Base-by-base conservation (phyloP, 2,329 filamentous ascomycete species). In the Hypoxylon sp. region DNA sequence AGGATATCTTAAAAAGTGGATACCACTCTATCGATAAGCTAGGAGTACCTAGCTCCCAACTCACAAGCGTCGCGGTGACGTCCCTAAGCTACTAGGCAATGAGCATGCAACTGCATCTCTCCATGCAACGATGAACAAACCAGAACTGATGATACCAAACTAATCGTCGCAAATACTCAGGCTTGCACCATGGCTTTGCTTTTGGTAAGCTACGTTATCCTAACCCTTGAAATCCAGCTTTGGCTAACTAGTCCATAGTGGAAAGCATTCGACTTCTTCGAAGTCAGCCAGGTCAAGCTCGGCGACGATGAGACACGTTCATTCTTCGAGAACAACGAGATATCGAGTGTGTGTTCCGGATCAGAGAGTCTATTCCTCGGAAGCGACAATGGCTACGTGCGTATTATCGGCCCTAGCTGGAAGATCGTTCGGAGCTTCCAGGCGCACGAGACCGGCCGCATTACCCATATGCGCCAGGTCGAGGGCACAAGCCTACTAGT, bases 251-350 rank as follows among this genome's bases (percentile, higher is more conserved):
- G 25, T 17, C 10, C 19, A 5, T 73, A 97, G 95, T 98, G 96
- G 95, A 98, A 98, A 92, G 91, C 92, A 74, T 99, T 99, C 85
- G 94, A 97, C 86, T 99, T 99, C 90, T 98, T 99, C 88, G 93
- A 98, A 82, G 93, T 97, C 80, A 90, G 90, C 79, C 91, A 92
- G 79, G 90, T 98, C 80, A 89, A 91, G 77, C 86, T 94, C 75
- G 87, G 87, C 74, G 91, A 97, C 79, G 91, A 91, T 76, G 93
- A 97, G 78, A 91, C 89, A 78, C 89, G 90, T 74, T 87, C 89
- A 77, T 86, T 94, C 77, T 91, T 97, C 83, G 91, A 94, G 80
- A 91, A 92, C 87, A 89, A 87, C 78, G 93, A 94, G 74, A 90
- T 97, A 65, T 92, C 92, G 56, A 93, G 90, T 76, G 86, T 97